phyloP scores from a whole-genome alignment of 208 protist species.

The Leptomonas seymouri region DNA sequence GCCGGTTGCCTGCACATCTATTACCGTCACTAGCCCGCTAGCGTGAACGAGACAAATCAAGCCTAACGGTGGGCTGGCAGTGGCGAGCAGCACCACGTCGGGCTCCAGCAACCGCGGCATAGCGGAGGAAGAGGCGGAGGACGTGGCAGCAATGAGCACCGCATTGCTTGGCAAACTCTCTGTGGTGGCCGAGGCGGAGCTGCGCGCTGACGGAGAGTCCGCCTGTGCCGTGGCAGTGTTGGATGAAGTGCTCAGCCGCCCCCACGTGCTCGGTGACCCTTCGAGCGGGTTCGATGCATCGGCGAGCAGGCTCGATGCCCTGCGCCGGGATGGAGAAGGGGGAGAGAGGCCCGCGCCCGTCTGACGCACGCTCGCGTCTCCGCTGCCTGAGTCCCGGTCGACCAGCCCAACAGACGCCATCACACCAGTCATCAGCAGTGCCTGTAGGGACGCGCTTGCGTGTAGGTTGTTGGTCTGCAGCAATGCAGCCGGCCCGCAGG shows the following conservation, averaged over 20 bases:
- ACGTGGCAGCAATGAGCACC: too few species aligned
- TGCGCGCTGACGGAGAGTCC: too few species aligned
- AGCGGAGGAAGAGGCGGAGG: too few species aligned
- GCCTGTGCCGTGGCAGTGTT: too few species aligned
- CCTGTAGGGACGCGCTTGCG: neutral
- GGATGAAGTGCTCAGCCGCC: too few species aligned
- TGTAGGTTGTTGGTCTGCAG: neutral
- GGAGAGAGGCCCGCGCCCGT: neutral
- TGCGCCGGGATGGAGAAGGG: neutral
- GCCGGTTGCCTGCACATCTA: slow-evolving; percentile 45
- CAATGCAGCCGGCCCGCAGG: neutral
- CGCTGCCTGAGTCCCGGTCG: neutral
- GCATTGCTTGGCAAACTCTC: too few species aligned
- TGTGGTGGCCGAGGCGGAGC: too few species aligned
- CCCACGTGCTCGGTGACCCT: neutral
- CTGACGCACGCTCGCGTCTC: neutral
- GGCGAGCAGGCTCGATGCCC: slow-evolving; percentile 12
- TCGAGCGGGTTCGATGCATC: neutral
- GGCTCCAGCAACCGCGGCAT: slow-evolving; percentile 45
- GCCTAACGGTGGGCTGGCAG: slow-evolving; percentile 57
- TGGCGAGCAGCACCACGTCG: slow-evolving; percentile 74
- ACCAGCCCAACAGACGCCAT: neutral
- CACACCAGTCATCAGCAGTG: neutral
- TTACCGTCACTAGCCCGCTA: slow-evolving; percentile 60
- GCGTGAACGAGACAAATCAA: slow-evolving; percentile 76